phyloP scores from a whole-genome alignment of 805 yeast genomes.

The Zygosaccharomyces lentus region DNA sequence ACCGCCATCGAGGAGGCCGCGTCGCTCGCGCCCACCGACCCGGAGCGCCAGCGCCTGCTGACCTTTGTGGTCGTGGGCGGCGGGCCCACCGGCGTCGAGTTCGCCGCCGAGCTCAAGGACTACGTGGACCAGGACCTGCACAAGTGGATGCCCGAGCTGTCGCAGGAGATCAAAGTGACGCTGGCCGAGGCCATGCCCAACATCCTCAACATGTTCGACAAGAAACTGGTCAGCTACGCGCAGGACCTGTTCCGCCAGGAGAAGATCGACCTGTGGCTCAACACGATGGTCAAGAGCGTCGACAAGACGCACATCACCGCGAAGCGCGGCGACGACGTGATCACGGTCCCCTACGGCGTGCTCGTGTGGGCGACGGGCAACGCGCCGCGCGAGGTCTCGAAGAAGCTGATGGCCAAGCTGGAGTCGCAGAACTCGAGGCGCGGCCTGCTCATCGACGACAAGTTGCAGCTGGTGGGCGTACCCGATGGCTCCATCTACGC shows the following conservation, averaged over 20 bases:
- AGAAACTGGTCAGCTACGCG: slow-evolving; percentile 70
- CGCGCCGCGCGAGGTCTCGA: slow-evolving; percentile 74
- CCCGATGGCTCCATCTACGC: slow-evolving; percentile 69
- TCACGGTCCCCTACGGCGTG: slow-evolving; percentile 85
- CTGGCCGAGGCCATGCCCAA: slow-evolving; percentile 89
- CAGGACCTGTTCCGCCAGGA: slow-evolving; percentile 65
- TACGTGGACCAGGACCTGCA: slow-evolving; percentile 85
- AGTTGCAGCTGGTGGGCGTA: slow-evolving; percentile 76
- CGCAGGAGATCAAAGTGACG: slow-evolving; percentile 75
- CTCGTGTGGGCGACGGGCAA: slow-evolving; percentile 98
- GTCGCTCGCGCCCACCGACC: slow-evolving; percentile 62
- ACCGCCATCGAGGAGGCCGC: slow-evolving; percentile 87
- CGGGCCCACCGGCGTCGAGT: slow-evolving; percentile 98
- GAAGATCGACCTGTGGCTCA: slow-evolving; percentile 70
- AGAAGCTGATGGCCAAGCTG: slow-evolving; percentile 60
- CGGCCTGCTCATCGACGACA: slow-evolving; percentile 83
- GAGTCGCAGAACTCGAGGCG: slow-evolving; percentile 81
- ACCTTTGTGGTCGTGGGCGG: slow-evolving; percentile 94
- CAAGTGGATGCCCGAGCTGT: slow-evolving; percentile 85
- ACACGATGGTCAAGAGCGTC: slow-evolving; percentile 86
- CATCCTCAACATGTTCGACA: slow-evolving; percentile 72
- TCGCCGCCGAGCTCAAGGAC: slow-evolving; percentile 94
- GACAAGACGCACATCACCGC: slow-evolving; percentile 68
- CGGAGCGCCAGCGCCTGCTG: slow-evolving; percentile 79
- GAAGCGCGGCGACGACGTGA: slow-evolving; percentile 61